Evolutionary conservation across 495 filamentous ascomycete genomes (phyloP).

Genomic region (Cairneyella variabilis): DNA sequence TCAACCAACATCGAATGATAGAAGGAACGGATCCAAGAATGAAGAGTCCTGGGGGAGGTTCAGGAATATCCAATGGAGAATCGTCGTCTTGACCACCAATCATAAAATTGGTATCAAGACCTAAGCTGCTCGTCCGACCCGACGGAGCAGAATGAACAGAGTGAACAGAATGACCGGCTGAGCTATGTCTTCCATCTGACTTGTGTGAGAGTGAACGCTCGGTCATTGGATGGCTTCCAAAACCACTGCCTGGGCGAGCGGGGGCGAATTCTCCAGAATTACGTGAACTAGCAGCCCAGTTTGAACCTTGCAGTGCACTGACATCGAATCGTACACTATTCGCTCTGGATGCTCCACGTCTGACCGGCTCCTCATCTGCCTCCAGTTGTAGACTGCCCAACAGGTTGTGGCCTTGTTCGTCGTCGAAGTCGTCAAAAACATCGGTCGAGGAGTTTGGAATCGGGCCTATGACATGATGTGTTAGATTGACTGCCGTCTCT

Average conservation of each 20-base stretch:
- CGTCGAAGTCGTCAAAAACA: slow-evolving; percentile 81
- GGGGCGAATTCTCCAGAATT: slow-evolving; percentile 77
- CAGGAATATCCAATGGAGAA: slow-evolving; percentile 60
- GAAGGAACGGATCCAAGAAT: slow-evolving; percentile 82
- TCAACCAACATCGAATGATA: slow-evolving; percentile 95
- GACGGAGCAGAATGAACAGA: slow-evolving; percentile 61
- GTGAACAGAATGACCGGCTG: slow-evolving; percentile 76
- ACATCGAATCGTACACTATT: slow-evolving; percentile 99
- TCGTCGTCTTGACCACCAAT: slow-evolving; percentile 57
- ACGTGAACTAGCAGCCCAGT: slow-evolving; percentile 77
- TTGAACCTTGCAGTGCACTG: slow-evolving; percentile 81
- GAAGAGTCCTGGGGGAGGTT: slow-evolving; percentile 78
- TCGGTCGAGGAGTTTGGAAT: slow-evolving; percentile 70
- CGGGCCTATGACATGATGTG: slow-evolving; percentile 50
- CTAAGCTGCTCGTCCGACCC: slow-evolving; percentile 78
- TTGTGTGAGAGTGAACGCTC: slow-evolving; percentile 91
- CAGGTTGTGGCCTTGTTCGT: slow-evolving; percentile 66
- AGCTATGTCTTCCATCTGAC: slow-evolving; percentile 94
- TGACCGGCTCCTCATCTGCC: slow-evolving; percentile 78
- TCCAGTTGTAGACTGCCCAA: slow-evolving; percentile 76
- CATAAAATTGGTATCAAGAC: slow-evolving; percentile 68
- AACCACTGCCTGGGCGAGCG: slow-evolving; percentile 70
- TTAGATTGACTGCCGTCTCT: too few relatives aligned
- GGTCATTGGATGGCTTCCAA: slow-evolving; percentile 69
- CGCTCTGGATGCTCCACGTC: slow-evolving; percentile 86